phyloP scores from a whole-genome alignment of 2,329 filamentous ascomycete genomes.

The Botrytis byssoidea region DNA sequence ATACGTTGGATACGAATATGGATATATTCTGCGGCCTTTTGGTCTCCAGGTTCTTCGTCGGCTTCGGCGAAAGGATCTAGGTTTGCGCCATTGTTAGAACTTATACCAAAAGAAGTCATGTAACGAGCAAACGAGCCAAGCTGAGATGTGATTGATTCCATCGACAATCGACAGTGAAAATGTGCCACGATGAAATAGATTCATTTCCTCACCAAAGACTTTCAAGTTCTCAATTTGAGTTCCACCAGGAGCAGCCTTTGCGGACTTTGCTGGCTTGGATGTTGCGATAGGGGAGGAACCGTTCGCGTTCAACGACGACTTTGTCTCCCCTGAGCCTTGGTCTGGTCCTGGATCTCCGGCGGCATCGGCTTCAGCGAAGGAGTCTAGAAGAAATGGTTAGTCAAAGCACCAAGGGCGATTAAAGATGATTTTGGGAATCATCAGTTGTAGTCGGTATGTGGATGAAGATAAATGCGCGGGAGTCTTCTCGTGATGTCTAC shows the following conservation, averaged over 20 bases:
- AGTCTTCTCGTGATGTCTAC: not conserved
- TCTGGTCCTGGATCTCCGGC: constrained; percentile 22
- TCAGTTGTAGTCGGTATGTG: not conserved
- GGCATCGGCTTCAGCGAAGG: constrained; percentile 24
- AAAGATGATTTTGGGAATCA: not conserved
- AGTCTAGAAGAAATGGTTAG: constrained; percentile 18
- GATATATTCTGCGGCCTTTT: constrained; percentile 96
- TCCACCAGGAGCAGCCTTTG: constrained; percentile 16
- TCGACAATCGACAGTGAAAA: constrained; percentile 28
- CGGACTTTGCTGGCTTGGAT: constrained; percentile 3
- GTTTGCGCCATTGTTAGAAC: not conserved
- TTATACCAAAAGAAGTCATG: not conserved
- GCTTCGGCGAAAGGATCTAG: constrained; percentile 99
- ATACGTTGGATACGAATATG: constrained; percentile 99
- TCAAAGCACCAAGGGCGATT: not conserved
- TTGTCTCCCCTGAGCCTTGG: constrained; percentile 19
- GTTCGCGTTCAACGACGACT: constrained; percentile 13
- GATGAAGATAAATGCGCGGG: not conserved
- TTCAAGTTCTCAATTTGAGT: constrained; percentile 23
- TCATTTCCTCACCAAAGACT: constrained; percentile 17
- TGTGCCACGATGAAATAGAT: not conserved
- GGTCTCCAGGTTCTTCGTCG: constrained; percentile 96
- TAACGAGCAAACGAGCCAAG: not conserved
- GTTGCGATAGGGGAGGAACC: constrained; percentile 3
- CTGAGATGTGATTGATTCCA: constrained; percentile 26